Base-by-base conservation (phyloP, 1,139 yeast species). In the Protomyces arabidopsidicola region DNA sequence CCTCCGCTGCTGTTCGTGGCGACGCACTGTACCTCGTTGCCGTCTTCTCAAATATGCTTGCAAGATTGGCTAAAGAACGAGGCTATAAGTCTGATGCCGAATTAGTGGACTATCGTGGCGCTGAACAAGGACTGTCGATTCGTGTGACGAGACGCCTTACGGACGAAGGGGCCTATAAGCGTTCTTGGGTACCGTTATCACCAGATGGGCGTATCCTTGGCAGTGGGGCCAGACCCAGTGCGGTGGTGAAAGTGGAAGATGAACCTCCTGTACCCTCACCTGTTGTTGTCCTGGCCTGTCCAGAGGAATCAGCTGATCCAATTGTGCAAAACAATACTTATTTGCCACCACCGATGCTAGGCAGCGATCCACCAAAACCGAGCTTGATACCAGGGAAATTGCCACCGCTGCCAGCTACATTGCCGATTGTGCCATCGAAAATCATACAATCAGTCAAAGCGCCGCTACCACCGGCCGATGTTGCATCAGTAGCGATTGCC, bases 401-500 rank as follows among this genome's bases (percentile, higher is more conserved):
- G 48, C 48, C 48, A 12, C 22, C 22, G 48, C 8, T 18, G 24
- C 24, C 18, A 45, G 12, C 16, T 18, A 6, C 8, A 2, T 22
- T 22, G 38, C 51, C 52, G 52, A 57, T 55, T 50, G 36, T 50
- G 38, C 55, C 61, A 20, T 48, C 61, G n/a, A 35, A 27, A 10
- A 36, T 57, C 45, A 1, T 38, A 9, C 50, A 42, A n/a, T 16
- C 52, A 12, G 20, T 24, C 20, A 38, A 42, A 14, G 52, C 59
- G 10, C 31, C 39, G 10, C 45, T 52, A 8, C 51, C 51, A 3
- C 59, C 59, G 14, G 16, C 42, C 16, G 18, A 6, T 36, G 42
- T 36, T 12, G 18, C n/a, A 12, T 14, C 51, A 14, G 16, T 14
- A 14, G 42, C 42, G 42, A 45, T 45, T 2, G 18, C 9, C 45